phyloP scores from a whole-genome alignment of 306 rosid genomes.

The Mucuna pruriens region DNA sequence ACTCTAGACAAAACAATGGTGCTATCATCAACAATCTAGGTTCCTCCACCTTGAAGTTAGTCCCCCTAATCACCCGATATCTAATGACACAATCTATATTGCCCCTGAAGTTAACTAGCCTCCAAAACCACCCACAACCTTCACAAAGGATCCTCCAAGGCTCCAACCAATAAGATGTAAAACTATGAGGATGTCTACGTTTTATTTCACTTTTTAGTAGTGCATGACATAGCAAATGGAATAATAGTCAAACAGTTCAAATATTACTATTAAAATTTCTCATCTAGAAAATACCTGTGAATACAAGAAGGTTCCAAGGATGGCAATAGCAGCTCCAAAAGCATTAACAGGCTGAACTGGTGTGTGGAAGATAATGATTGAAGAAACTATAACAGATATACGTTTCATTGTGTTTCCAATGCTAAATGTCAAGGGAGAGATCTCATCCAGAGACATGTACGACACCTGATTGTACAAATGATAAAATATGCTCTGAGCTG shows the following conservation, averaged over 20 bases:
- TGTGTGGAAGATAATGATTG: constrained; percentile 91
- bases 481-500: constrained; percentile 91
- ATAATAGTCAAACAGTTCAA: neutral
- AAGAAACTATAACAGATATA: constrained; percentile 87
- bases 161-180: neutral
- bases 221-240: neutral
- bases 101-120: neutral
- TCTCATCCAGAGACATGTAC: constrained; percentile 91
- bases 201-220: constrained; percentile 6
- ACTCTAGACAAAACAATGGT: neutral
- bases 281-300: constrained; percentile 72
- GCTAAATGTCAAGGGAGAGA: constrained; percentile 94
- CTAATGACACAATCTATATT: neutral
- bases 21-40: neutral
- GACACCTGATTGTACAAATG: constrained; percentile 95
- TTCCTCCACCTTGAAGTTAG: neutral
- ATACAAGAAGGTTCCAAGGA: constrained; percentile 89
- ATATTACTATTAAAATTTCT: neutral
- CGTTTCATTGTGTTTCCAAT: constrained; percentile 97
- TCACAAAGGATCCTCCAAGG: neutral
- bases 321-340: constrained; percentile 89
- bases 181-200: neutral
- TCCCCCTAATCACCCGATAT: neutral
- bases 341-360: constrained; percentile 93
- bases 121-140: neutral